Base-by-base conservation (phyloP, 1,139 yeast species). In the Hyphopichia fennica region DNA sequence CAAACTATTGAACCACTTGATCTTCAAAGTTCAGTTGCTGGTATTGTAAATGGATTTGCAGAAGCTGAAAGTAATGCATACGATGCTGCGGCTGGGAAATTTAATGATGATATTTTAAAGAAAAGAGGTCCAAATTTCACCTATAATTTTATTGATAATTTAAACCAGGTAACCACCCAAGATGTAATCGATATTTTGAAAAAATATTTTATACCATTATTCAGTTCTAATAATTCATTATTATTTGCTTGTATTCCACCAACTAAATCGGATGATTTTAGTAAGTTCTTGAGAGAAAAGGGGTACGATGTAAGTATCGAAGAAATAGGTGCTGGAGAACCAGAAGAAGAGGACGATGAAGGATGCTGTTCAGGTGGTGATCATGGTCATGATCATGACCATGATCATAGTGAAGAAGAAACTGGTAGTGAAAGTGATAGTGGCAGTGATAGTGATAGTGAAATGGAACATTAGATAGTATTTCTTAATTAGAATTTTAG, bases 171-270 rank as follows among this genome's bases (percentile, higher is more conserved):
- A 18, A 77, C 82, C 0, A 66, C 66, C 4, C 76, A 74, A 0
- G 90, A 89, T 47, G 62, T 93, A 47, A 63, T 75, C 27, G 58
- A 70, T 18, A 77, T 76, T 2, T 69, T 87, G 62, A 70, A 76
- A 34, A 77, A 73, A 49, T 87, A 87, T 53, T 81, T 83, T 59
- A 64, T 72, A 17, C 78, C 81, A 4, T 52, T 91, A 44, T 91
- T 91, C 59, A 74, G 79, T 32, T 52, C 81, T 3, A 56, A 67
- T 0, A 62, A 62, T 1, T 82, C 95, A 4, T 67, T 78, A 36
- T 74, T 87, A 7, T 90, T 89, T 56, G 68, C 84, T 9, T 82
- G 91, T 51, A 77, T 93, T 44, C 90, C 93, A 48, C 84, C 93
- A 4, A 69, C 82, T 1, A 84, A 83, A 54, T 60, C 69, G 2